Conservation (phyloP, 345 rosid species). For the Gossypium bickii region DNA sequence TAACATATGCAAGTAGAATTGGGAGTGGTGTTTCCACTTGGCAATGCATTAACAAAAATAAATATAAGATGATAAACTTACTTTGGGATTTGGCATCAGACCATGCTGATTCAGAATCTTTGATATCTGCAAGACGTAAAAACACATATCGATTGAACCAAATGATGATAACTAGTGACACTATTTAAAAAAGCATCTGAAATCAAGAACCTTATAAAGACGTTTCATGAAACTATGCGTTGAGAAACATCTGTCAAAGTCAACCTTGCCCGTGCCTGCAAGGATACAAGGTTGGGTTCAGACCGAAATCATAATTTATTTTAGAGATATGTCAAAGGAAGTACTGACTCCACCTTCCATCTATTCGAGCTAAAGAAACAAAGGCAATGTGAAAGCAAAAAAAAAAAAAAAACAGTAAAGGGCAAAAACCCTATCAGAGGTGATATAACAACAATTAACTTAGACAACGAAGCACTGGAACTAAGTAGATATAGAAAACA, state of each 20-base stretch:
- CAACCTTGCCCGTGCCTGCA: conserved; percentile 78
- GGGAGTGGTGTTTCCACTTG: background rate
- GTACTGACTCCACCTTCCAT: background rate
- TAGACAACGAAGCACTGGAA: background rate
- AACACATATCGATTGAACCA: background rate
- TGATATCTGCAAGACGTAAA: conserved; percentile 52
- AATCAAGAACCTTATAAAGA: conserved; percentile 62
- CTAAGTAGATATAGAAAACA: background rate
- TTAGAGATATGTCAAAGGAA: background rate
- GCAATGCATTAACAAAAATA: background rate
- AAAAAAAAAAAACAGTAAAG: background rate
- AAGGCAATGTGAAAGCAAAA: background rate
- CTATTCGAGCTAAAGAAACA: background rate
- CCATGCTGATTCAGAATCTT: conserved; percentile 85
- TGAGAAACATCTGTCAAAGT: conserved; percentile 77
- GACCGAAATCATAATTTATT: conserved; percentile 9
- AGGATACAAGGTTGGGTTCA: conserved; percentile 12
- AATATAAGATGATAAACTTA: conserved; percentile 31
- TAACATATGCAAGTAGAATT: background rate
- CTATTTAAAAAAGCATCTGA: conserved; percentile 5
- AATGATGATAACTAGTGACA: background rate
- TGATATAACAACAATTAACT: background rate
- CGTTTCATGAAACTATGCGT: conserved; percentile 73
- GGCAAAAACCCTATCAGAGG: background rate
- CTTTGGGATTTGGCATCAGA: conserved; percentile 84